phyloP scores from a whole-genome alignment of 345 rosid species.

The Acer yangbiense region DNA sequence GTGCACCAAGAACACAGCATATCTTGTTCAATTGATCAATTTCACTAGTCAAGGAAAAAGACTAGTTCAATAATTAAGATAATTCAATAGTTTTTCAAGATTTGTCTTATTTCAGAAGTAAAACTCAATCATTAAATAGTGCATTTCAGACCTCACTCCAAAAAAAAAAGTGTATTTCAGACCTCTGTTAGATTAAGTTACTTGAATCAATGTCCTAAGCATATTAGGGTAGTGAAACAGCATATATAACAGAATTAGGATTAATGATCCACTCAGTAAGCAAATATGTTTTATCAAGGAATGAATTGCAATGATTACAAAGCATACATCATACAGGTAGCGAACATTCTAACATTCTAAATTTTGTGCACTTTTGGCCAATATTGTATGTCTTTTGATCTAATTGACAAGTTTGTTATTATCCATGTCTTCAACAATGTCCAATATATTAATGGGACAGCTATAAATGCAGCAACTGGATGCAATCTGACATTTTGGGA shows the following conservation, averaged over 20 bases:
- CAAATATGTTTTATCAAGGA: background rate
- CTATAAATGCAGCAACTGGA: no score
- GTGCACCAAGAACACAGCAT: constrained; percentile 79
- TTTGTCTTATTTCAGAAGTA: background rate
- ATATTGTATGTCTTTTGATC: background rate
- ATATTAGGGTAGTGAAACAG: constrained; percentile 5
- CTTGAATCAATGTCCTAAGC: background rate
- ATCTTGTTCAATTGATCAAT: constrained; percentile 90
- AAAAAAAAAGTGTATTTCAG: background rate
- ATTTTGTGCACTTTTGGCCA: background rate
- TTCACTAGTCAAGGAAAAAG: constrained; percentile 54
- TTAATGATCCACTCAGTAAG: background rate
- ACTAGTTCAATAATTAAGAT: constrained; percentile 11
- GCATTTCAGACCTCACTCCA: background rate
- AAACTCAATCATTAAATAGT: background rate
- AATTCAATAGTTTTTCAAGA: background rate
- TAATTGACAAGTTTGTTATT: no score
- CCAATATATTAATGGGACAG: no score
- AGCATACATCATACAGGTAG: background rate
- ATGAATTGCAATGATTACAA: background rate
- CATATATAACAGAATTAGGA: background rate
- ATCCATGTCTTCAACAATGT: no score
- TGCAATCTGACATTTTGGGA: no score
- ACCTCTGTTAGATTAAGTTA: no score
- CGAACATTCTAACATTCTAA: background rate